phyloP scores from a whole-genome alignment of 2,329 filamentous ascomycete species.

The Apiospora phragmitis region DNA sequence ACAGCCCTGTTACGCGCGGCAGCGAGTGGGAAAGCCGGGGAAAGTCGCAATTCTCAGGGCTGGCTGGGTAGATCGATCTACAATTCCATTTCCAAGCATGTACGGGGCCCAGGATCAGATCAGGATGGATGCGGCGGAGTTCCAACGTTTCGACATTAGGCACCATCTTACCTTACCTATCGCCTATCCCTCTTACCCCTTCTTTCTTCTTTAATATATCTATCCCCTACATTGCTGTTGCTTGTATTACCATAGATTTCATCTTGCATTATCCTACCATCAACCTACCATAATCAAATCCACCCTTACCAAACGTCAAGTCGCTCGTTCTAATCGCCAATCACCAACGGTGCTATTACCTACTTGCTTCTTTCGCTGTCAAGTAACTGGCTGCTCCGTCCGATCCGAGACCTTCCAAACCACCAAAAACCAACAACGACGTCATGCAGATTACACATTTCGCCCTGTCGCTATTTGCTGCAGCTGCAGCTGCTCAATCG shows the following conservation, averaged over 20 bases:
- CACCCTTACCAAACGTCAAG: not conserved
- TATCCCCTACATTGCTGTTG: not conserved
- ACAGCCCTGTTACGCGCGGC: not conserved
- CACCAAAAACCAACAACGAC: constrained; percentile 8
- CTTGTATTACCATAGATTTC: not conserved
- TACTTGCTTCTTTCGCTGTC: not conserved
- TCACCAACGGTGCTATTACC: not conserved
- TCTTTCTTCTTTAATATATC: not conserved
- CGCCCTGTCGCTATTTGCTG: constrained; percentile 25
- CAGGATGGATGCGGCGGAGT: not conserved
- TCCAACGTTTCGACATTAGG: not conserved
- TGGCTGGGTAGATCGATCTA: not conserved
- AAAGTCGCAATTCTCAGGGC: not conserved
- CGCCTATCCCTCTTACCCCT: not conserved
- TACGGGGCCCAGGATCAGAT: not conserved
- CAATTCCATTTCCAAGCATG: not conserved
- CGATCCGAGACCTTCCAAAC: not conserved
- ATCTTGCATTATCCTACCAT: not conserved
- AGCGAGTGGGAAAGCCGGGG: not conserved
- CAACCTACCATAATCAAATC: not conserved
- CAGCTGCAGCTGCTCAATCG: constrained; percentile 23
- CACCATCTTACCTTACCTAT: not conserved
- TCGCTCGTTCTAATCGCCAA: not conserved
- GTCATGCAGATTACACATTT: constrained; percentile 23
- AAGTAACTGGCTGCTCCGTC: not conserved